Conservation (phyloP, 2,329 filamentous ascomycete genomes). For the Alternaria consortialis region DNA sequence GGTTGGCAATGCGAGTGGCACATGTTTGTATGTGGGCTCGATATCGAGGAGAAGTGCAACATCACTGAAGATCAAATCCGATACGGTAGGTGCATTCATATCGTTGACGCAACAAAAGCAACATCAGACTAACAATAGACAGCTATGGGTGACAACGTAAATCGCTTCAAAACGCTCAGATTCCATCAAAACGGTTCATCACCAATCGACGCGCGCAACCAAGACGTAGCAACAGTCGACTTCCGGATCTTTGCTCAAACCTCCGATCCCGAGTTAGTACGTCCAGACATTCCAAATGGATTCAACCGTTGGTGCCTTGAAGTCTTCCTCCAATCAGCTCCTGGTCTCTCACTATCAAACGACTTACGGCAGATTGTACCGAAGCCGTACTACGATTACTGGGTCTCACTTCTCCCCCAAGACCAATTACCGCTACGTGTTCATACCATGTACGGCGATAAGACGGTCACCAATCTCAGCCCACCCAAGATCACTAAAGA, state of each 20-base stretch:
- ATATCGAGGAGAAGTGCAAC: constrained; percentile 40
- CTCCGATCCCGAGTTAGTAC: constrained; percentile 30
- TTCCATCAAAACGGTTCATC: constrained; percentile 45
- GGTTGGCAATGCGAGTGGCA: constrained; percentile 43
- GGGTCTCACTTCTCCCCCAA: constrained; percentile 36
- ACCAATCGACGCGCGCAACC: constrained; percentile 39
- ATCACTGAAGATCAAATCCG: constrained; percentile 35
- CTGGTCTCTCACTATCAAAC: constrained; percentile 49
- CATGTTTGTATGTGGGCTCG: constrained; percentile 38
- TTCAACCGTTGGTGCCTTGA: constrained; percentile 39
- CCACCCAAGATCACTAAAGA: constrained; percentile 24
- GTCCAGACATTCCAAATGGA: constrained; percentile 32
- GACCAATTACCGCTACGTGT: constrained; percentile 27
- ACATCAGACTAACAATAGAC: background rate
- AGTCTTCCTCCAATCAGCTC: constrained; percentile 53
- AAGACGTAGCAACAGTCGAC: constrained; percentile 50
- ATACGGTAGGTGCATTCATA: constrained; percentile 13
- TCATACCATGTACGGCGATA: constrained; percentile 26
- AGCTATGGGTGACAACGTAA: constrained; percentile 37
- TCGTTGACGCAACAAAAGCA: background rate
- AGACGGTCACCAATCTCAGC: constrained; percentile 18
- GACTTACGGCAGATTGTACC: constrained; percentile 33
- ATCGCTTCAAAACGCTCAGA: constrained; percentile 29
- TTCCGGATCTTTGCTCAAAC: constrained; percentile 44
- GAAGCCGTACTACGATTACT: constrained; percentile 42